A percentile compares a stretch with the other conserved stretches of the same genome.
Evolutionary conservation across 78 protist species (phyloP).

Genomic region (Dictyostelium firmibasis): DNA sequence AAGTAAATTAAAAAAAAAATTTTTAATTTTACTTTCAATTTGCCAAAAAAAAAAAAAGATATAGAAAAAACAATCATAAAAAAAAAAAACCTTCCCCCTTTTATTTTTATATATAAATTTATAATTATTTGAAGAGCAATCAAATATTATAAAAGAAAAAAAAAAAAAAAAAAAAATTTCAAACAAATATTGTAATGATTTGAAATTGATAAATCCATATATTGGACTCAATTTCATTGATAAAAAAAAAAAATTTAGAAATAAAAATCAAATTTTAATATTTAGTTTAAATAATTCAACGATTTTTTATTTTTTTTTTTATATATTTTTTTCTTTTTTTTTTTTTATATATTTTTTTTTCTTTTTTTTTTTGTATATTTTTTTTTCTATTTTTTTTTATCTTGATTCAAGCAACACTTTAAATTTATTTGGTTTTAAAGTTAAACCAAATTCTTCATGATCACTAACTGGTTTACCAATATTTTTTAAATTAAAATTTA

Average conservation of each 20-base stretch:
- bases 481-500: background rate
- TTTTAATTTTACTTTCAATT: background rate
- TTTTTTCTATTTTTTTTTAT: background rate
- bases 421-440: slow-evolving; percentile 5
- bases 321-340: background rate
- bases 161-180: background rate
- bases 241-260: background rate
- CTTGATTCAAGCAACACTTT: background rate
- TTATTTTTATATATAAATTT: background rate
- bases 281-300: background rate
- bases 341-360: background rate
- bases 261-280: background rate
- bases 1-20: background rate
- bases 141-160: background rate
- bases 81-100: background rate
- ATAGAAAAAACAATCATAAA: background rate
- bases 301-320: background rate
- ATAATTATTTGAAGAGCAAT: background rate
- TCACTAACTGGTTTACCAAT: slow-evolving; percentile 10
- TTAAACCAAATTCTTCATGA: background rate
- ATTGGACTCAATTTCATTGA: slow-evolving; percentile 22
- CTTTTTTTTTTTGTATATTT: background rate
- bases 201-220: slow-evolving; percentile 9
- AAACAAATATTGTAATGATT: slow-evolving; percentile 17
- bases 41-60: background rate